These are phyloP conservation scores for Pichia sp. DNA, from an alignment of 1,139 yeast genomes.

Conservation along the genomic window DNA sequence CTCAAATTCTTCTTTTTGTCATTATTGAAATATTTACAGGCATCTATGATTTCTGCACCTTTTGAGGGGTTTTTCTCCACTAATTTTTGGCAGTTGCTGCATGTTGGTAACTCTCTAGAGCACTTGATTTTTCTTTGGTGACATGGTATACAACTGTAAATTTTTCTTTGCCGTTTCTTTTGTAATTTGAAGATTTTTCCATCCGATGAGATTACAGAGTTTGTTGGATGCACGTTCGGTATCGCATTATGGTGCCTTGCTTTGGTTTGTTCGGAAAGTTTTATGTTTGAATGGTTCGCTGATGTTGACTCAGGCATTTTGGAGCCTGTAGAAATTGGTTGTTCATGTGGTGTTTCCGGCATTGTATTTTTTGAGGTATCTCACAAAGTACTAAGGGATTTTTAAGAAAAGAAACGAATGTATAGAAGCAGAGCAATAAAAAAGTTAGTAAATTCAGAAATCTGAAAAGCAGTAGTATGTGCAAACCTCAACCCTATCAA, in stretches of 20 bases:
- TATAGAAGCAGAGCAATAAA: too few species aligned
- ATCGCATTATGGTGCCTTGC: constrained; percentile 5
- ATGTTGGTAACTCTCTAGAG: constrained; percentile 34
- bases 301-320: neutral
- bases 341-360: neutral
- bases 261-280: neutral
- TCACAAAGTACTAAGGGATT: too few species aligned
- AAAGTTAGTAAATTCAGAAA: too few species aligned
- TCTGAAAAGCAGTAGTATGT: too few species aligned
- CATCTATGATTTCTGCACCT: constrained; percentile 14
- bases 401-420: too few species aligned
- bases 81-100: constrained; percentile 37
- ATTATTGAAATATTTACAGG: constrained; percentile 48
- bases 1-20: constrained; percentile 35
- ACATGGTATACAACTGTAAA: constrained; percentile 51
- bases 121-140: constrained; percentile 57
- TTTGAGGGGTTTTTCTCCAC: constrained; percentile 15
- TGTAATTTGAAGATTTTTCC: constrained; percentile 46
- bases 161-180: constrained; percentile 49
- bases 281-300: neutral
- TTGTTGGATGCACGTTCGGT: constrained; percentile 20
- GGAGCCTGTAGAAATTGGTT: neutral
- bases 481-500: too few species aligned
- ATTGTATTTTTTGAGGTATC: too few species aligned
- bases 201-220: constrained; percentile 32